phyloP scores from a whole-genome alignment of 306 rosid genomes.

The Fragaria ananassa region DNA sequence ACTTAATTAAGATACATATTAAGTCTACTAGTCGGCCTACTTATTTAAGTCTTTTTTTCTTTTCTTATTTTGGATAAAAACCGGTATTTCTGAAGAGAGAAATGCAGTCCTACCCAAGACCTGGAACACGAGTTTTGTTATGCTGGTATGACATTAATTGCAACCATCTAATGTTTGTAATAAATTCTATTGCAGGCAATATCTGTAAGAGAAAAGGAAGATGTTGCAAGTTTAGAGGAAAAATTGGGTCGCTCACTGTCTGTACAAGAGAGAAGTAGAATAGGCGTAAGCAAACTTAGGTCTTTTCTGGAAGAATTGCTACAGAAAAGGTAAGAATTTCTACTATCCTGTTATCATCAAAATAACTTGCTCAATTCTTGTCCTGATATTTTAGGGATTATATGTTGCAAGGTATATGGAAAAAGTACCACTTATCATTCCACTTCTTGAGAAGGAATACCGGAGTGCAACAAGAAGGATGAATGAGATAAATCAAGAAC shows the following conservation, averaged over 20 bases:
- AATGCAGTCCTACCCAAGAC: neutral
- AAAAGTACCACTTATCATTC: constrained; percentile 80
- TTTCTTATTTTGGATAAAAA: neutral
- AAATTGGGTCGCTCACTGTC: constrained; percentile 76
- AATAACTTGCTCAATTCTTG: neutral
- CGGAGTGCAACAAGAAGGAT: constrained; percentile 65
- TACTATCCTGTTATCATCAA: neutral
- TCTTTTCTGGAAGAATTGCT: constrained; percentile 79
- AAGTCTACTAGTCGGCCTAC: neutral
- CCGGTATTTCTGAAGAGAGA: neutral
- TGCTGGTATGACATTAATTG: neutral
- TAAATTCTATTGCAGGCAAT: constrained; percentile 61
- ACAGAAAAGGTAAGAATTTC: constrained; percentile 57
- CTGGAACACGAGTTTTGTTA: neutral
- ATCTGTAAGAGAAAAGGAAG: constrained; percentile 75
- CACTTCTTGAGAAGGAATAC: constrained; percentile 96
- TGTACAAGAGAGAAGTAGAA: constrained; percentile 76
- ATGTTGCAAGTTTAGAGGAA: constrained; percentile 74
- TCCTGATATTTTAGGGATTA: constrained; percentile 24
- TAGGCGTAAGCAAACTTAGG: constrained; percentile 91
- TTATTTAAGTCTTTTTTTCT: neutral
- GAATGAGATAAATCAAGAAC: constrained; percentile 75
- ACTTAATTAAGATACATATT: neutral
- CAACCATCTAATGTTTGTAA: neutral
- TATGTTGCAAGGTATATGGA: constrained; percentile 77